Base-by-base conservation (phyloP, 2,329 filamentous ascomycete genomes). In the Metarhizium sp. region DNA sequence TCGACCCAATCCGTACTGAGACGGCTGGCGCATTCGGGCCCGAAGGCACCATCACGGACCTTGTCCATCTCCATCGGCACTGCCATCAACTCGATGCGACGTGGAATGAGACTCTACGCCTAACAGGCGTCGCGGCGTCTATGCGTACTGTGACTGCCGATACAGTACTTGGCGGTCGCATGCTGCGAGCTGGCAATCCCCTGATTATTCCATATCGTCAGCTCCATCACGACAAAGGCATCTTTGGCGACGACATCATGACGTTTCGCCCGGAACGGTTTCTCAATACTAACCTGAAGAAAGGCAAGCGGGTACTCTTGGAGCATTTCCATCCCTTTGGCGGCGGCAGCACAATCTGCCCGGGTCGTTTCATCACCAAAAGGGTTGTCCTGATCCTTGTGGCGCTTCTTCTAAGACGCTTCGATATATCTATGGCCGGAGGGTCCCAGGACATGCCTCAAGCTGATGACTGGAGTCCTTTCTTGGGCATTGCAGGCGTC, bases 331-430 rank as follows among this genome's bases (percentile, higher is more conserved):
- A 59, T 8, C 65, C 66, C 3, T 67, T 67, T 51, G 64, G 66
- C n/a, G 67, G 58, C 0, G 67, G 65, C 3, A 62, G 58, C 40
- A 66, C 65, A 0, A 60, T 61, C 53, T 68, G 65, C 51, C 61
- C 57, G 3, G 65, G 66, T 4, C 50, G 63, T 2, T 61, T 57
- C 47, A 6, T 65, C 6, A 63, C 65, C 0, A 58, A 55, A 16
- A 56, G 16, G 32, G 51, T 45, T 0, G 57, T 62, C 1, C 55
- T 55, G 0, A 32, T 52, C 0, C 65, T 67, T 51, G 57, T 65
- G 20, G 62, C 64, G 2, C 61, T 55, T 18, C n/a, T 67, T 2
- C 55, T 67, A 30, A 47, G 51, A 0, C 55, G 64, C 1, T 65
- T 65, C 32, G 50, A 52, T 13, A 43, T 52, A 20, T n/a, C 10